Evolutionary conservation across 1,284 basidiomycete species (phyloP).

Genomic region (Bjerkandera adusta): DNA sequence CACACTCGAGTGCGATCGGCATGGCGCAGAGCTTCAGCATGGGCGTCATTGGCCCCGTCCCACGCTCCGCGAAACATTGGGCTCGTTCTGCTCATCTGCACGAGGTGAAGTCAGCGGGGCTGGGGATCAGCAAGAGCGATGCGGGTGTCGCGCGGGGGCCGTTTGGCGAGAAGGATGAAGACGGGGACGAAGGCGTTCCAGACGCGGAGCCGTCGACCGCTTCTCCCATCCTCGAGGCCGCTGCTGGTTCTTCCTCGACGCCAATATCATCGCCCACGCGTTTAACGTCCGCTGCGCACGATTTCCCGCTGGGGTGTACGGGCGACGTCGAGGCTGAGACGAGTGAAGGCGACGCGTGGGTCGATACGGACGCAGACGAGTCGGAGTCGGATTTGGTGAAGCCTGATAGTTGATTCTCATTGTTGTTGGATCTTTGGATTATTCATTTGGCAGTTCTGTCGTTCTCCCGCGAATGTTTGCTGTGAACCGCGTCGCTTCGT

Average conservation of each 20-base stretch:
- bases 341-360: slow-evolving; percentile 33
- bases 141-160: neutral
- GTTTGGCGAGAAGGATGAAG: no score
- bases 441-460: no score
- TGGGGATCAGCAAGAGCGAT: neutral
- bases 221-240: no score
- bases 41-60: slow-evolving; percentile 30
- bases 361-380: slow-evolving; percentile 35
- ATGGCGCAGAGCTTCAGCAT: slow-evolving; percentile 23
- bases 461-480: no score
- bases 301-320: no score
- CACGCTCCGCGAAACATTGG: slow-evolving; percentile 56
- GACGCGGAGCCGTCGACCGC: no score
- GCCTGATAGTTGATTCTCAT: no score
- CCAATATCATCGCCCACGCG: no score
- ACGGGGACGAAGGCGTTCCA: neutral
- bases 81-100: slow-evolving; percentile 73
- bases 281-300: no score
- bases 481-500: no score
- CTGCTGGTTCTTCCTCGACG: no score
- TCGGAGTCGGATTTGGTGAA: slow-evolving; percentile 28
- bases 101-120: slow-evolving; percentile 44
- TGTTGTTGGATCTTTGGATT: no score
- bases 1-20: slow-evolving; percentile 42
- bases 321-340: slow-evolving; percentile 14